Evolutionary conservation across 352 stramenopile genomes (phyloP).

Genomic region (Pythium insidiosum): DNA sequence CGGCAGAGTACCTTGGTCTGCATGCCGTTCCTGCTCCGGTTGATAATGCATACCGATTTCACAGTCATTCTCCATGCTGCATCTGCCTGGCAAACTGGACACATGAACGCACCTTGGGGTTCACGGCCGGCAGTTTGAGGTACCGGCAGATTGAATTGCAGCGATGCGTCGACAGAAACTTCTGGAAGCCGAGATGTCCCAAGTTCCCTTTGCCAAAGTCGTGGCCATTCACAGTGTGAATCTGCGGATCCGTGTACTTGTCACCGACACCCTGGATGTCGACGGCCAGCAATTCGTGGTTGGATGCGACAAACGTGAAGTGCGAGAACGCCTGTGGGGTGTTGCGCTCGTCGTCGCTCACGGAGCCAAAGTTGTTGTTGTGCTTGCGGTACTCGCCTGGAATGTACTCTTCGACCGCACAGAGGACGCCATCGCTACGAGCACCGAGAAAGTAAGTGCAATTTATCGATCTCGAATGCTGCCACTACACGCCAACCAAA

Average conservation of each 20-base stretch:
- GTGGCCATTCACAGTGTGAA: constrained; percentile 81
- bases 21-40: constrained; percentile 47
- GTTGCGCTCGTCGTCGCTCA: constrained; percentile 80
- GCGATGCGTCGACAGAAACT: constrained; percentile 80
- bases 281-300: constrained; percentile 88
- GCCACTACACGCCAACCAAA: too few relatives aligned
- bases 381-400: constrained; percentile 81
- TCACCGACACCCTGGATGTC: constrained; percentile 95
- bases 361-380: constrained; percentile 86
- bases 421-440: constrained; percentile 47
- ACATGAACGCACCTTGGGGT: too few relatives aligned
- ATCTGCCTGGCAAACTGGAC: too few relatives aligned
- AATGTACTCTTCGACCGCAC: constrained; percentile 78
- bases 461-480: too few relatives aligned
- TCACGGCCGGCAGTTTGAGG: constrained; percentile 72
- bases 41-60: too few relatives aligned
- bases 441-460: neutral
- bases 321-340: constrained; percentile 90
- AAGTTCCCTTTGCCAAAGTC: constrained; percentile 88
- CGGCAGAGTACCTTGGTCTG: constrained; percentile 64
- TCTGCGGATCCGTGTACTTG: constrained; percentile 94
- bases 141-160: constrained; percentile 88
- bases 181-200: constrained; percentile 75
- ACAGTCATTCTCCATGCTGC: neutral
- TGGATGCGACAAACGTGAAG: constrained; percentile 91